Base-by-base conservation (phyloP, 1,284 basidiomycete genomes). In the Pterulicium gracile region DNA sequence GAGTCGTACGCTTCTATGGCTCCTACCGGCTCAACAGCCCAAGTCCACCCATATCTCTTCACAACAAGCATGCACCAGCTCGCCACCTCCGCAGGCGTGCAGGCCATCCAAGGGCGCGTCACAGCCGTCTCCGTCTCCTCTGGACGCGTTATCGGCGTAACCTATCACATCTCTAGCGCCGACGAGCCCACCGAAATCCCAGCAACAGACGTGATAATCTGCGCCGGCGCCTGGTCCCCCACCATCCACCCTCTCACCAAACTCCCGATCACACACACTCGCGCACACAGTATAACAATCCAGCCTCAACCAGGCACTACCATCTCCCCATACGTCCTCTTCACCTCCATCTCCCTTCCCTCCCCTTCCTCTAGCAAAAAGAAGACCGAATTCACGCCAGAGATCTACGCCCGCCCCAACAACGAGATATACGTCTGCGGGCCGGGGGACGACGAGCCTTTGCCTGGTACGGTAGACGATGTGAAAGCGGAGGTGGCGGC, bases 171-270 rank as follows among this genome's bases (percentile, higher is more conserved):
- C 39, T 59, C 50, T 3, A 58, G 58, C 3, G 55, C 61, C 17
- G 62, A 62, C 23, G 54, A 59, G 24, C 55, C 52, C n/a, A 56
- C 59, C 18, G 64, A 58, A 10, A 56, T 81, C 21, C 57, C 65
- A 2, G 80, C 82, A 20, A 79, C 79, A 2, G 68, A 79, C 49
- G 71, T 94, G 44, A 68, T 95, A 24, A 61, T 96, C 46, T 75
- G 83, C 22, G 86, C 87, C 10, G 92, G 92, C 12, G 88, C 89
- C 1, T 97, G 93, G 93, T 89, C 90, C 0, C 75, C 88, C 7
- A 59, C 55, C 4, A 57, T 86, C 49, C 34, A 74, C 24, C 15
- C 36, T 17, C n/a, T 32, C 27, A 10, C 70, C 10, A 53, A 62
- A 4, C 66, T 84, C 22, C 80, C 81, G 13, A 72, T 86, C 51